Percentiles rank a stretch among this genome's conserved stretches.
Conservation (phyloP, 768 basidiomycete species). For the Pleurotus cornucopiae region DNA sequence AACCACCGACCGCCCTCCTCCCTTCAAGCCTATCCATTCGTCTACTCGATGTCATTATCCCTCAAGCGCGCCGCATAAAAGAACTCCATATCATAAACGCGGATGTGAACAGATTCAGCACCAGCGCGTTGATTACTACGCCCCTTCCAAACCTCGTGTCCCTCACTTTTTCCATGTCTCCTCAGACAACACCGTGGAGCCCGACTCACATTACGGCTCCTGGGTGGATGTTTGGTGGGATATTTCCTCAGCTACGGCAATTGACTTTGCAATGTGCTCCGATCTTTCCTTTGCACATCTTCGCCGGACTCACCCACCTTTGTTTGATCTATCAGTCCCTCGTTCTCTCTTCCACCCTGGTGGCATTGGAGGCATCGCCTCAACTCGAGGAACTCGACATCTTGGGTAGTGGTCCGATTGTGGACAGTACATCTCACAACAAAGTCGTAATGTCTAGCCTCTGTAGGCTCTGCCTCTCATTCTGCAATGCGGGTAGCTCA, state of each 20-base stretch:
- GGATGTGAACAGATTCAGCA: neutral
- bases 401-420: neutral
- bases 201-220: too few relatives aligned
- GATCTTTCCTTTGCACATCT: neutral
- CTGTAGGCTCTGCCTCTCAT: neutral
- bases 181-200: too few relatives aligned
- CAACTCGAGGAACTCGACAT: constrained; percentile 3
- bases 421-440: neutral
- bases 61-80: neutral
- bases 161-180: neutral
- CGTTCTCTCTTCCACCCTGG: too few relatives aligned
- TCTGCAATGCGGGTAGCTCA: neutral
- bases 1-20: neutral
- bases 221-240: neutral
- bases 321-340: neutral
- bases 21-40: neutral
- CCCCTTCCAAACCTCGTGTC: neutral
- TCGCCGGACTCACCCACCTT: constrained; percentile 1
- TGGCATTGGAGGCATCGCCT: neutral
- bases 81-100: neutral
- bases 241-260: neutral
- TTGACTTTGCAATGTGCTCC: neutral
- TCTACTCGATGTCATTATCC: neutral
- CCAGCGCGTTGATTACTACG: neutral
- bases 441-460: neutral